These are phyloP conservation scores for Penicillium parvum DNA, from an alignment of 495 filamentous ascomycete species.

Conservation along the genomic window DNA sequence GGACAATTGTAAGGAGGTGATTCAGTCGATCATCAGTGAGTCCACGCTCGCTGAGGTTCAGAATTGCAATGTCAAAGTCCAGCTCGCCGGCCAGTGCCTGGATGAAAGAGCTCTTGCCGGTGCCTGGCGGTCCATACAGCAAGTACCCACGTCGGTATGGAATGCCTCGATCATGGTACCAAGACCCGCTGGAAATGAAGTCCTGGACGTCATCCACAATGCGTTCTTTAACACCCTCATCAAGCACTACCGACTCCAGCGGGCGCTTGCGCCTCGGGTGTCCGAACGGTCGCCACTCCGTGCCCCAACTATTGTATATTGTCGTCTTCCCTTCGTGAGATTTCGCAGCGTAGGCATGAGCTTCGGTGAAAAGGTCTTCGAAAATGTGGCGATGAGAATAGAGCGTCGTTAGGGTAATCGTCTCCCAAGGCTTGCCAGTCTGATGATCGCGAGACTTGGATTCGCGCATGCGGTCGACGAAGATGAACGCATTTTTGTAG, in stretches of 20 bases:
- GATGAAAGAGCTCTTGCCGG: conserved; percentile 94
- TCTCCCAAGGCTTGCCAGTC: conserved; percentile 88
- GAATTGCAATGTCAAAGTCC: conserved; percentile 89
- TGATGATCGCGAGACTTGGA: conserved; percentile 64
- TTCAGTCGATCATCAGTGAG: conserved; percentile 91
- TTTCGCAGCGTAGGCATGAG: conserved; percentile 68
- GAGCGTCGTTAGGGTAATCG: conserved; percentile 84
- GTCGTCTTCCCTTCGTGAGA: conserved; percentile 91
- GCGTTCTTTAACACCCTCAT: conserved; percentile 76
- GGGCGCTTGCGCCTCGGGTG: conserved; percentile 83
- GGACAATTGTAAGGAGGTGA: conserved; percentile 81
- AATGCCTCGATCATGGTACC: conserved; percentile 94
- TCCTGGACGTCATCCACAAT: conserved; percentile 83
- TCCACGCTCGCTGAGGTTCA: conserved; percentile 90
- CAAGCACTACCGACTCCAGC: conserved; percentile 81
- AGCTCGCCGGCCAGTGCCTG: conserved; percentile 89
- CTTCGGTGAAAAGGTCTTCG: conserved; percentile 78
- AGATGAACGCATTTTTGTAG: conserved; percentile 79
- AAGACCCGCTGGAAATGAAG: conserved; percentile 71
- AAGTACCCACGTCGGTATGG: conserved; percentile 93
- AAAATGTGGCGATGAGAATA: conserved; percentile 84
- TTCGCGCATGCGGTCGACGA: conserved; percentile 79
- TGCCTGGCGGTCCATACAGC: conserved; percentile 89
- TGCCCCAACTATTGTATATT: conserved; percentile 79
- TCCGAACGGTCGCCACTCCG: conserved; percentile 80